Evolutionary conservation across 1,139 yeast species (phyloP), one percentile per base, ranked within the genome.

Genomic region (Spencermartinsiella ligniputridi): DNA sequence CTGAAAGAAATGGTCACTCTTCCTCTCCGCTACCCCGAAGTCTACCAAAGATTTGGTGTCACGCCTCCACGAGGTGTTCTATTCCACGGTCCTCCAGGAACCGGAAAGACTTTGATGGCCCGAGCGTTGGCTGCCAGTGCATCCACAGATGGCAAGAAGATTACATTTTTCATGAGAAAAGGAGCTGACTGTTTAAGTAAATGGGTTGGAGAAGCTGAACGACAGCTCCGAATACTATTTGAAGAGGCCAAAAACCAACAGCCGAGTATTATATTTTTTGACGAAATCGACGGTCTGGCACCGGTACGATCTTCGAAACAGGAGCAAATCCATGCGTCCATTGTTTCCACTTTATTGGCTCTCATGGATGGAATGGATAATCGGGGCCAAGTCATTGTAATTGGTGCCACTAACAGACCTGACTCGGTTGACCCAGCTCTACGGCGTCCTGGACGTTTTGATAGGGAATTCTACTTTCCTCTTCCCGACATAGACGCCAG

Each of bases 301-400:
- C 24, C 83, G 0, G 98, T 94, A 1, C 76, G 99, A 63, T 87
- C 96, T 1, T 87, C 29, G 40, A 46, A 25, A 42, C 46, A 0
- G 97, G 61, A 77, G 87, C 27, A 70, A 98, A 49, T 92, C 48
- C 98, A 94, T 66, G 97, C 99, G 1, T 86, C 96, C 54, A 88
- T 92, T 2, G 95, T 90, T 16, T 95, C 97, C 0, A 89, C 97
- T 0, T 63, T 92, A 32, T 70, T 87, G 47, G 87, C 95, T 0
- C 72, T 89, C 62, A 83, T 94, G 98, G 99, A 94, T 65, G 99
- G 99, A 59, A 94, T 94, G 98, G 98, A 92, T 62, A 87, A 87
- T 54, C 72, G 85, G 50, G 98, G 98, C 3, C 98, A 94, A 62
- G 97, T 94, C 16, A 90, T 94, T 51, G 96, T 94, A 1, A 89